Percentiles rank a stretch among this genome's conserved stretches.
phyloP scores from a whole-genome alignment of 2,329 filamentous ascomycete genomes.

The Ceratocystis variospora region DNA sequence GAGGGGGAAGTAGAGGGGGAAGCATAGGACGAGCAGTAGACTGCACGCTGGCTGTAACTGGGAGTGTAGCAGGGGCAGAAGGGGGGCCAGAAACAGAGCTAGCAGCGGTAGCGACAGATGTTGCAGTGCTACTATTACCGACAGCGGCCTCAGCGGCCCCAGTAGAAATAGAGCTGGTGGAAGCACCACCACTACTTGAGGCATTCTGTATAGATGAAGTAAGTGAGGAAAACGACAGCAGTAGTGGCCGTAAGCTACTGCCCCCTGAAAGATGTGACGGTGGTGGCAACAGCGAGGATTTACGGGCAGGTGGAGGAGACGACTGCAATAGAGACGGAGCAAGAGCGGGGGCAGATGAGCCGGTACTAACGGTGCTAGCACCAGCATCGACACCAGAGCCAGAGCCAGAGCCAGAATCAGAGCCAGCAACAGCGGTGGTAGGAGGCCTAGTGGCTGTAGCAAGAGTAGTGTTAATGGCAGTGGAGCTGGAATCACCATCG shows the following conservation, averaged over 20 bases:
- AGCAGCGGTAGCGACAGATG: neutral
- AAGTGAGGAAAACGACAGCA: neutral
- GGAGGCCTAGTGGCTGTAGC: neutral
- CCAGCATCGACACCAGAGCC: neutral
- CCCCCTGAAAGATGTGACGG: neutral
- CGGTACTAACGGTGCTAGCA: neutral
- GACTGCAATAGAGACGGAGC: neutral
- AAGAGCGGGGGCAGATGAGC: neutral
- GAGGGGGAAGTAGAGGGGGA: neutral
- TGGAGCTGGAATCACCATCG: too few species aligned
- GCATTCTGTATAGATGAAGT: neutral
- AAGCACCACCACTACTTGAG: neutral
- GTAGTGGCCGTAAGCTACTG: neutral
- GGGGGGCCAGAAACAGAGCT: neutral
- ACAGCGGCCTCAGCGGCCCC: neutral
- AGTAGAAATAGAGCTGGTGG: neutral
- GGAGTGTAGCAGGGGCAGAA: neutral
- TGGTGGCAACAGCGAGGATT: neutral
- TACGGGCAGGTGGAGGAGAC: slow-evolving; percentile 1
- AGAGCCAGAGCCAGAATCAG: neutral
- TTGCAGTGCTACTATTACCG: neutral
- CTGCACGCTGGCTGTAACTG: neutral
- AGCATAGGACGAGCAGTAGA: neutral
- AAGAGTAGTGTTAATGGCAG: too few species aligned
- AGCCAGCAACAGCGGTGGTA: neutral